phyloP scores from a whole-genome alignment of 805 yeast species.

The Candida koratica region DNA sequence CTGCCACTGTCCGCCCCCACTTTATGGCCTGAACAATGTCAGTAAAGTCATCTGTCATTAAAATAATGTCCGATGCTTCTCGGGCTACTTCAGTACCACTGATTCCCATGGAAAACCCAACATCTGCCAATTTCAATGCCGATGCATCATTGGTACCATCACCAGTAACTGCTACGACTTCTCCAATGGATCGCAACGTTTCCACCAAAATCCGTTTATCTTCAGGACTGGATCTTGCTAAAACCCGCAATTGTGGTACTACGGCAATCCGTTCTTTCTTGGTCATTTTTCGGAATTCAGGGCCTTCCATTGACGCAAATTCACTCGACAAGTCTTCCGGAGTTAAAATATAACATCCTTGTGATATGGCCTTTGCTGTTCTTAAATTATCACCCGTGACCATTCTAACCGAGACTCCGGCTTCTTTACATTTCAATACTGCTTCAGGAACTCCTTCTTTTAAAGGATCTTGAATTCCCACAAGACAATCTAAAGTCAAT shows the following conservation, averaged over 20 bases:
- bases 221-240: slow-evolving; percentile 95
- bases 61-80: slow-evolving; percentile 90
- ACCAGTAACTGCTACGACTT: slow-evolving; percentile 98
- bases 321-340: slow-evolving; percentile 50
- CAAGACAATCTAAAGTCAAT: slow-evolving; percentile 63
- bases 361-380: slow-evolving; percentile 90
- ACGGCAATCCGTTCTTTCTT: slow-evolving; percentile 51
- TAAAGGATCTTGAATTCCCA: slow-evolving; percentile 94
- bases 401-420: slow-evolving; percentile 96
- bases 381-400: slow-evolving; percentile 94
- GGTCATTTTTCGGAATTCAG: slow-evolving; percentile 68
- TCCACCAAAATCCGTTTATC: slow-evolving; percentile 87
- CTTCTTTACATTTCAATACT: slow-evolving; percentile 75
- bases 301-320: slow-evolving; percentile 85
- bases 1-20: slow-evolving; percentile 98
- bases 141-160: slow-evolving; percentile 99
- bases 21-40: slow-evolving; percentile 95
- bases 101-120: slow-evolving; percentile 98
- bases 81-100: slow-evolving; percentile 98
- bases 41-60: slow-evolving; percentile 91
- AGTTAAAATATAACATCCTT: slow-evolving; percentile 72
- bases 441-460: slow-evolving; percentile 89
- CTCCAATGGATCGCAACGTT: slow-evolving; percentile 72
- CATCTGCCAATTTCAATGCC: slow-evolving; percentile 93
- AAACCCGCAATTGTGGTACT: slow-evolving; percentile 74